Evolutionary conservation across 2,329 filamentous ascomycete species (phyloP), one percentile per base, ranked within the genome.

Genomic region (Fusarium sp.): DNA sequence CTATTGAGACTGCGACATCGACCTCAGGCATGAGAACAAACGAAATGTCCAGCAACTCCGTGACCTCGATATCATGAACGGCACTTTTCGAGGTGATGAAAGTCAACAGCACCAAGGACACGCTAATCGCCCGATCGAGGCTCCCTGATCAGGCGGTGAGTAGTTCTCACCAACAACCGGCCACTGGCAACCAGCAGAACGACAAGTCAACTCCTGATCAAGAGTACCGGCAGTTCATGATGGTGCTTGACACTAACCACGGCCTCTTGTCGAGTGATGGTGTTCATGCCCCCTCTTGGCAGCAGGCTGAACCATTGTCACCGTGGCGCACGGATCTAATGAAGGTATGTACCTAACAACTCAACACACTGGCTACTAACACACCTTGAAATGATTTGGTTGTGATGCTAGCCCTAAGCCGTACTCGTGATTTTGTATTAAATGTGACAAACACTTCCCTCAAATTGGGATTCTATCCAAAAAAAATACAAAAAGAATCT

Each of bases 11-110:
- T 9, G 16, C 33, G 5, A 40, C 16, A 9, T 20, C 92, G 3
- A 94, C 94, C 71, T 93, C 2, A 92, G 95, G 85, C 91, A 91
- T 62, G 91, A 94, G 80, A 95, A 95, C 81, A 92, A 94, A 81
- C 88, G 94, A 74, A 95, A 95, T 87, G 89, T 91, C 63, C 93
- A 94, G 79, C 93, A 95, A 82, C 90, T 95, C 65, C 91, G 93
- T 82, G 92, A 94, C 81, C 89, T 95, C 73, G 93, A 93, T 57
- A 92, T 93, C 52, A 90, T 94, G 76, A 95, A 95, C 86, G 93
- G 93, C 87, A 95, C 93, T 18, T 90, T 95, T 40, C 92, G 93
- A 83, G 93, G 95, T 79, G 93, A 95, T 79, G 93, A 95, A 22
- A 42, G 20, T 22, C 11, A 27, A 16, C 10, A 16, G 25, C 7